A percentile compares a stretch with the other conserved stretches of the same genome.
Conservation (phyloP, 106 monocot genomes). For the Phalaenopsis aphrodite region DNA sequence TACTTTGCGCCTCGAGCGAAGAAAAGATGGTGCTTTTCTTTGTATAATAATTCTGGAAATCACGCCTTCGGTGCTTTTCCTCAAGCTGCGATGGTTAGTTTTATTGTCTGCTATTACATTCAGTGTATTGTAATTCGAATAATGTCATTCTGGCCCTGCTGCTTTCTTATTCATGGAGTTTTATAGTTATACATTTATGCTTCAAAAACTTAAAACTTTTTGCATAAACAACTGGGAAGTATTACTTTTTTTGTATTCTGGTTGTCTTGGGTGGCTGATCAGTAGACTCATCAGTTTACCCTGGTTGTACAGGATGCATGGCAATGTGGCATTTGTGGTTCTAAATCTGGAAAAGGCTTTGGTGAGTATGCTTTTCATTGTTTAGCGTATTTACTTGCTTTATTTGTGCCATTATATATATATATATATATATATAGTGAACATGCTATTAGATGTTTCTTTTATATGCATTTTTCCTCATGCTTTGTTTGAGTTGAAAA, state of each 20-base stretch:
- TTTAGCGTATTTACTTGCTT: neutral
- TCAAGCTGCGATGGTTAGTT: slow-evolving; percentile 62
- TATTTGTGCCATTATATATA: neutral
- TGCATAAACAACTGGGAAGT: neutral
- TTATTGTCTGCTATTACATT: neutral
- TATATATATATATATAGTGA: neutral
- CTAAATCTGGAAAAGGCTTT: slow-evolving; percentile 63
- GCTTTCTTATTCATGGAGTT: neutral
- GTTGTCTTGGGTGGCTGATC: neutral
- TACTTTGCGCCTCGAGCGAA: slow-evolving; percentile 83
- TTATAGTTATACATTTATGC: neutral
- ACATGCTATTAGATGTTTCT: neutral
- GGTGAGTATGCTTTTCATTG: slow-evolving; percentile 27
- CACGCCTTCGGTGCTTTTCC: slow-evolving; percentile 64
- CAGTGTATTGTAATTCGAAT: slow-evolving; percentile 1
- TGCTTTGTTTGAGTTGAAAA: neutral
- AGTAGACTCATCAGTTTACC: neutral
- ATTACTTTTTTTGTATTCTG: neutral
- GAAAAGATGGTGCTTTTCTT: slow-evolving; percentile 83
- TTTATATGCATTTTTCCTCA: neutral
- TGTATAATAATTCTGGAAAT: slow-evolving; percentile 60
- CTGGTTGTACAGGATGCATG: slow-evolving; percentile 35
- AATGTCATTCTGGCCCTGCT: neutral
- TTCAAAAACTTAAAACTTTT: neutral
- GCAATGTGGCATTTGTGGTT: slow-evolving; percentile 49